Conservation (phyloP, 2,329 filamentous ascomycete genomes). For the Sporothrix variecibatus region DNA sequence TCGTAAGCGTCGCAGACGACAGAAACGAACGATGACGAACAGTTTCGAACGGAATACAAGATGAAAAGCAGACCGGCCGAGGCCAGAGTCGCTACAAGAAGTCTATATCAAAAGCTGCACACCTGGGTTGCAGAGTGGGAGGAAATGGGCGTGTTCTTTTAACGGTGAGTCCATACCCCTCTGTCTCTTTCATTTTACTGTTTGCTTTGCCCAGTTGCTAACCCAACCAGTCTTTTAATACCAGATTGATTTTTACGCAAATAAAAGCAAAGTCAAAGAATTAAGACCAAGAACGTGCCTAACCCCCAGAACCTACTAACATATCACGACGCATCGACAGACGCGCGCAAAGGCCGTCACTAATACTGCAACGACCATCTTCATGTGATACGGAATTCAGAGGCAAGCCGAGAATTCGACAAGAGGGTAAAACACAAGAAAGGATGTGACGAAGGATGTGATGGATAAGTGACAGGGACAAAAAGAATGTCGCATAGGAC, state of each 20-base stretch:
- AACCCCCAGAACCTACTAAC: conserved; percentile 1
- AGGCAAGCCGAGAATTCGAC: not conserved
- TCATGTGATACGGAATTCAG: not conserved
- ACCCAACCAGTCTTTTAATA: conserved; percentile 13
- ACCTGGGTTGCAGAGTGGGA: conserved; percentile 25
- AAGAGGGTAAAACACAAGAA: not conserved
- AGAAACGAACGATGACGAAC: not conserved
- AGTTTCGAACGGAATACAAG: not conserved
- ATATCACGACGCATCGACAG: not conserved
- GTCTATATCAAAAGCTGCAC: conserved; percentile 9
- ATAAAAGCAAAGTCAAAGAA: not conserved
- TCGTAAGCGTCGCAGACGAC: conserved; percentile 22
- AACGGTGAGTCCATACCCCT: conserved; percentile 18
- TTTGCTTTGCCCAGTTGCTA: not conserved
- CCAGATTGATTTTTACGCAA: conserved; percentile 22
- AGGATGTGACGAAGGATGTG: not conserved
- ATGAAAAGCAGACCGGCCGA: not conserved
- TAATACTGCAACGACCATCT: not conserved
- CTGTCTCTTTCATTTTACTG: not conserved
- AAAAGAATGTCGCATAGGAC: not conserved
- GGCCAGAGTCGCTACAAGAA: not conserved
- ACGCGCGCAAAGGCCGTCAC: not conserved
- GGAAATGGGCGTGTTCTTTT: conserved; percentile 29
- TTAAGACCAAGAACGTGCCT: conserved; percentile 6
- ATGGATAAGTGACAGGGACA: not conserved